phyloP scores from a whole-genome alignment of 352 stramenopile genomes.

The Globisporangium okanoganense region DNA sequence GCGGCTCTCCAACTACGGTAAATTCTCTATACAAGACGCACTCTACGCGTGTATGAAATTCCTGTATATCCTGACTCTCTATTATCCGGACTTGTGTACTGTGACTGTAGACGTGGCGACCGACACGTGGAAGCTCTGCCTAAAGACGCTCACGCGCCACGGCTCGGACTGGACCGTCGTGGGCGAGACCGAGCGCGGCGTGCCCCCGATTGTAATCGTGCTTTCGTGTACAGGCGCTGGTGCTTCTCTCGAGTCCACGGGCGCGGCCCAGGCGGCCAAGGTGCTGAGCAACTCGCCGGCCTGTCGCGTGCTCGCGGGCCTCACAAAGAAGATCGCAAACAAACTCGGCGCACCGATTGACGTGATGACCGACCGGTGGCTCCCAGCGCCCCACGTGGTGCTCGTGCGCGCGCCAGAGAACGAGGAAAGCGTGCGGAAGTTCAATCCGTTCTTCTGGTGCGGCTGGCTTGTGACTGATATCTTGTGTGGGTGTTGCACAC shows the following conservation, averaged over 20 bases:
- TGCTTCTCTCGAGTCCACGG: conserved; percentile 45
- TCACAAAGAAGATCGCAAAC: conserved; percentile 84
- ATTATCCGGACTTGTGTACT: background rate
- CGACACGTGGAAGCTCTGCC: conserved; percentile 56
- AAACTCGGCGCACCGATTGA: conserved; percentile 75
- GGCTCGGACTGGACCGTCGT: conserved; percentile 69
- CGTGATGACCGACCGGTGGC: conserved; percentile 84
- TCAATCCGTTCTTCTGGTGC: conserved; percentile 80
- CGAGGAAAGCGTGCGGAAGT: conserved; percentile 26
- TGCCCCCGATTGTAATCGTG: conserved; percentile 62
- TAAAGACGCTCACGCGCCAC: conserved; percentile 69
- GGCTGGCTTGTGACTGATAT: background rate
- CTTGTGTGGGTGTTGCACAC: background rate
- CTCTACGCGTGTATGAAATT: too few species aligned
- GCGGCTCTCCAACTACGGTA: conserved; percentile 72
- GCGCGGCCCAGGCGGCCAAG: conserved; percentile 30
- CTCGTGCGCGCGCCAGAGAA: conserved; percentile 18
- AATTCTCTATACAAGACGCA: background rate
- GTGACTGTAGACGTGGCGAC: conserved; percentile 38
- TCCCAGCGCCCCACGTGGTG: conserved; percentile 34
- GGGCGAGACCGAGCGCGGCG: conserved; percentile 55
- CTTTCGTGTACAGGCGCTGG: conserved; percentile 37
- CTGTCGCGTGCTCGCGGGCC: conserved; percentile 64
- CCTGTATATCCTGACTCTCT: too few species aligned
- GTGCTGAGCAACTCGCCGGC: conserved; percentile 68